A percentile compares a stretch with the other conserved stretches of the same genome.
Evolutionary conservation across 1,284 basidiomycete species (phyloP).

Genomic region (Rhodotorula mucilaginosa): DNA sequence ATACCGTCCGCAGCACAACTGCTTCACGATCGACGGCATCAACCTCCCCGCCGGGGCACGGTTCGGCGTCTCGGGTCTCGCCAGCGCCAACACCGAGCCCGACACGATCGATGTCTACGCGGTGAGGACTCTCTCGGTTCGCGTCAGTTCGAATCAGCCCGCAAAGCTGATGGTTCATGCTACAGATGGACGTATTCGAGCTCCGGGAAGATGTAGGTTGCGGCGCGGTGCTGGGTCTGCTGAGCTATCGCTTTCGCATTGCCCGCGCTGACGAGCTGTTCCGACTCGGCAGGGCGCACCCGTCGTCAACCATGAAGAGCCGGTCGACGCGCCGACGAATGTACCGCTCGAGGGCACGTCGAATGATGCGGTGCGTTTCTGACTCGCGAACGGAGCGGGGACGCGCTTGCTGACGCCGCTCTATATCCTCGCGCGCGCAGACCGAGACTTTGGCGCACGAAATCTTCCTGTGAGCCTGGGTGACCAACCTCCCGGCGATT

Average conservation of each 20-base stretch:
- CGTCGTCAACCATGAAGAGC: constrained; percentile 19
- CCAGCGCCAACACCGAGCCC: constrained; percentile 44
- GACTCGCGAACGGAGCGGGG: no score
- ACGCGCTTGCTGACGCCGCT: neutral
- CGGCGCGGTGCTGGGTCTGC: no score
- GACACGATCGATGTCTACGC: constrained; percentile 46
- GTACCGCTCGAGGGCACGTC: constrained; percentile 37
- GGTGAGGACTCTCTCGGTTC: constrained; percentile 17
- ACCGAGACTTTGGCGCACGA: constrained; percentile 33
- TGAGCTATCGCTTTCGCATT: no score
- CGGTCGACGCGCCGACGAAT: neutral
- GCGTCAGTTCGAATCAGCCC: neutral
- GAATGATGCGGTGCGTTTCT: constrained; percentile 28
- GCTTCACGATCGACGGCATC: constrained; percentile 43
- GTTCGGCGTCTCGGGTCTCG: constrained; percentile 44
- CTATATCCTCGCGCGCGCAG: neutral
- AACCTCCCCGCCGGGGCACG: constrained; percentile 38
- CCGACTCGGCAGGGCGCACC: neutral
- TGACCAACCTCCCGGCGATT: neutral
- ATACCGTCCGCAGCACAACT: constrained; percentile 40
- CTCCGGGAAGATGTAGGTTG: constrained; percentile 6
- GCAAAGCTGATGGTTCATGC: neutral
- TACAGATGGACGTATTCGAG: constrained; percentile 39
- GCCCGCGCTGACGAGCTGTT: neutral
- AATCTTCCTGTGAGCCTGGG: constrained; percentile 27